phyloP scores from a whole-genome alignment of 176 grass and related monocot species.

The Rhipidocladum racemiflorum region DNA sequence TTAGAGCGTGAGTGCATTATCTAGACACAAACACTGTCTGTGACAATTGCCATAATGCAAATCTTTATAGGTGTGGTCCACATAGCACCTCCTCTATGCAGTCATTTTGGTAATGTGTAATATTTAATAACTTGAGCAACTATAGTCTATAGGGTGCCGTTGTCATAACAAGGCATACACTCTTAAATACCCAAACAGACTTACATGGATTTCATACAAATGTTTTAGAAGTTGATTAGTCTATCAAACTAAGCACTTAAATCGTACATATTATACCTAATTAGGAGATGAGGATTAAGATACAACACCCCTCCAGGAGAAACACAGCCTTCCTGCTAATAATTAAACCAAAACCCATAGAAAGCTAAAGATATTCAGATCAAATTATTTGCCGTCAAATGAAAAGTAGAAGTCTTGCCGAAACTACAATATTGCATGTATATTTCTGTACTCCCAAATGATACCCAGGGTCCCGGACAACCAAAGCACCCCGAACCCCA shows the following conservation, averaged over 20 bases:
- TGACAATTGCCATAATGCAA: no score
- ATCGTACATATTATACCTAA: neutral
- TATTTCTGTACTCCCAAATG: neutral
- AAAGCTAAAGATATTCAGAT: neutral
- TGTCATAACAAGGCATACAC: no score
- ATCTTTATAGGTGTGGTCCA: no score
- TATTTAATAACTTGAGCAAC: no score
- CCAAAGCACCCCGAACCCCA: neutral
- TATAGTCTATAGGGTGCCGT: no score
- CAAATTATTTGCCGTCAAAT: neutral
- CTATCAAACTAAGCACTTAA: neutral
- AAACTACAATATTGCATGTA: slow-evolving; percentile 45
- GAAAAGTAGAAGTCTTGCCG: neutral
- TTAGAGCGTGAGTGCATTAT: no score
- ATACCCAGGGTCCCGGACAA: neutral
- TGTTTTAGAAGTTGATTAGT: neutral
- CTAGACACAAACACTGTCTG: no score
- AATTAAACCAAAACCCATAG: neutral
- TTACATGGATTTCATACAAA: neutral
- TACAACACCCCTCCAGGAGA: neutral
- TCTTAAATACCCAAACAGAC: neutral
- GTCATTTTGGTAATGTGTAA: no score
- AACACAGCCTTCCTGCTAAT: neutral
- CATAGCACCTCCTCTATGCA: no score
- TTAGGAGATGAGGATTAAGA: neutral